Base-by-base conservation (phyloP, 768 basidiomycete genomes). In the Ramaria rubella region DNA sequence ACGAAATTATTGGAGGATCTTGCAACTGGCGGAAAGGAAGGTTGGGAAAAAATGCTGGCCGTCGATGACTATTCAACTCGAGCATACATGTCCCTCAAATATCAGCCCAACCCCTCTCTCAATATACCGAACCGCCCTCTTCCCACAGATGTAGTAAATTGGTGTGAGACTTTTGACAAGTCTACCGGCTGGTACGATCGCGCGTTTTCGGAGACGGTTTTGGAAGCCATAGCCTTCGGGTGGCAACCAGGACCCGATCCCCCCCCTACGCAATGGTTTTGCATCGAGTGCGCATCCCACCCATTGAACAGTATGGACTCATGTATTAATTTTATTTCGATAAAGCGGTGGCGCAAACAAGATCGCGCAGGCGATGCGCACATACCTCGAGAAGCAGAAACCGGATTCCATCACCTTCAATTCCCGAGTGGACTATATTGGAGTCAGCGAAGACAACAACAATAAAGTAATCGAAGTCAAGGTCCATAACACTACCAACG, bases 21-120 rank as follows among this genome's bases (percentile, higher is more conserved):
- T 7, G 36, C n/a, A n/a, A n/a, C n/a, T n/a, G n/a, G n/a, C n/a
- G n/a, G n/a, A n/a, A n/a, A 38, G 3, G 33, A 60, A 26, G 68
- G 65, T n/a, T 69, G 67, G 68, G 59, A 63, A 31, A 27, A 61
- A n/a, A 45, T 68, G 19, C 65, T 66, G 61, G 45, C 44, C 45
- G 49, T 57, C 29, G 66, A 69, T 53, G 38, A 61, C 7, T 59
- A 60, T 33, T 68, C 68, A 14, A 65, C 59, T 26, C 60, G 66
- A 5, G 45, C 60, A 4, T 68, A 63, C 60, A 50, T 68, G 36
- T 52, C 61, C 63, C 2, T 38, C 14, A 2, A 38, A 38, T 3
- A 38, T n/a, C 36, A n/a, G n/a, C n/a, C n/a, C n/a, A n/a, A n/a
- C n/a, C 7, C 3, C n/a, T n/a, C 2, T 7, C 7, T n/a, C 7